Evolutionary conservation across 2,329 filamentous ascomycete species (phyloP).

Genomic region (Oidium heveae): DNA sequence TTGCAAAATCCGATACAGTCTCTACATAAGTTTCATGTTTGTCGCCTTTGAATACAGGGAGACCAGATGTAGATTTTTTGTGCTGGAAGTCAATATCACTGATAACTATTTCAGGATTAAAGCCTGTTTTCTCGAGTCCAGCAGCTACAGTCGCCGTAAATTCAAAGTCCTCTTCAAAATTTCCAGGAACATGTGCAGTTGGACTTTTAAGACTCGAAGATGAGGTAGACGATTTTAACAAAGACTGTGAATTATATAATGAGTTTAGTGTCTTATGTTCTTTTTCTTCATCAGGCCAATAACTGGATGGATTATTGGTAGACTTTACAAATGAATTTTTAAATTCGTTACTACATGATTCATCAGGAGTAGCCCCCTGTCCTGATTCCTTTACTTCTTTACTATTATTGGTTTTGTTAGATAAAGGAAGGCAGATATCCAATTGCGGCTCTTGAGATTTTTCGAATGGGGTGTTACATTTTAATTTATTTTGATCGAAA

Average conservation of each 20-base stretch:
- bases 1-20: slow-evolving; percentile 20
- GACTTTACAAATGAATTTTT: neutral
- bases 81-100: slow-evolving; percentile 36
- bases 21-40: slow-evolving; percentile 26
- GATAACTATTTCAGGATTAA: slow-evolving; percentile 45
- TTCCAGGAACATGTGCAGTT: slow-evolving; percentile 30
- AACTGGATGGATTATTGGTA: neutral
- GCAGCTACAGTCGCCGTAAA: slow-evolving; percentile 47
- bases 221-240: neutral
- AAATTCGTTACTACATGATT: neutral
- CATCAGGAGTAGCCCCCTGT: neutral
- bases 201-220: slow-evolving; percentile 2
- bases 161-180: slow-evolving; percentile 40
- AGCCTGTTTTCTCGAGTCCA: slow-evolving; percentile 41
- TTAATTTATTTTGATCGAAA: slow-evolving; percentile 5
- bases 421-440: neutral
- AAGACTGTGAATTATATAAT: neutral
- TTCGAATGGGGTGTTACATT: neutral
- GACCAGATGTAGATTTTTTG: slow-evolving; percentile 36
- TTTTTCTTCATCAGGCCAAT: neutral
- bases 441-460: neutral
- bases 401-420: neutral
- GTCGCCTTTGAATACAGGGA: slow-evolving; percentile 20
- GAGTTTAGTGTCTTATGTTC: slow-evolving; percentile 3
- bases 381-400: neutral